Base-by-base conservation (phyloP, 169 alveolate genomes). In the Cyclospora cayetanensis region DNA sequence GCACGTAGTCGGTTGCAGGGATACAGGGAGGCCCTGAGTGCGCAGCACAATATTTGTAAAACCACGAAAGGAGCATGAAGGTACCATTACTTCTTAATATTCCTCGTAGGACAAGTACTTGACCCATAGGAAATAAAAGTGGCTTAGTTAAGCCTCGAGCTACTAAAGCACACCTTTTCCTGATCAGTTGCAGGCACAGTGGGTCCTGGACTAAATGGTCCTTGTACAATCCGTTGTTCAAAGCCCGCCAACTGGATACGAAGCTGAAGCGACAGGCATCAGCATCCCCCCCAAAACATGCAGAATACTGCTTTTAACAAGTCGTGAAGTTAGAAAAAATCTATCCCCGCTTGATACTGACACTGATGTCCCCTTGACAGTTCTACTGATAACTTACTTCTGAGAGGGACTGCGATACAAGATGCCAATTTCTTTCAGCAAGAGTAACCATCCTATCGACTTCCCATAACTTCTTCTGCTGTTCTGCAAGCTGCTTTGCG, bases 11-110 rank as follows among this genome's bases (percentile, higher is more conserved):
- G 89, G 31, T 4, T 80, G 76, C 76, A 80, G 53, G 46, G 89
- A 52, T 42, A 80, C 60, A 18, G 89, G 89, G 27, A 80, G 89
- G 31, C 89, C 89, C 89, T 80, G 89, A 52, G 27, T 34, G 76
- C 52, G n/a, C n/a, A n/a, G n/a, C n/a, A n/a, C n/a, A n/a, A n/a
- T n/a, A n/a, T n/a, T n/a, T n/a, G n/a, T n/a, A n/a, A n/a, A n/a
- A n/a, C n/a, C n/a, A n/a, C n/a, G n/a, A n/a, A n/a, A n/a, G n/a
- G n/a, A n/a, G n/a, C n/a, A n/a, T n/a, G n/a, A n/a, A n/a, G n/a
- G n/a, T n/a, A n/a, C n/a, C n/a, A n/a, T n/a, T n/a, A n/a, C n/a
- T n/a, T n/a, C n/a, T n/a, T n/a, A n/a, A n/a, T n/a, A n/a, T n/a
- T n/a, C n/a, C n/a, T n/a, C n/a, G n/a, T n/a, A n/a, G n/a, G n/a